phyloP scores from a whole-genome alignment of 2,329 filamentous ascomycete genomes.

The Akanthomyces muscarius region DNA sequence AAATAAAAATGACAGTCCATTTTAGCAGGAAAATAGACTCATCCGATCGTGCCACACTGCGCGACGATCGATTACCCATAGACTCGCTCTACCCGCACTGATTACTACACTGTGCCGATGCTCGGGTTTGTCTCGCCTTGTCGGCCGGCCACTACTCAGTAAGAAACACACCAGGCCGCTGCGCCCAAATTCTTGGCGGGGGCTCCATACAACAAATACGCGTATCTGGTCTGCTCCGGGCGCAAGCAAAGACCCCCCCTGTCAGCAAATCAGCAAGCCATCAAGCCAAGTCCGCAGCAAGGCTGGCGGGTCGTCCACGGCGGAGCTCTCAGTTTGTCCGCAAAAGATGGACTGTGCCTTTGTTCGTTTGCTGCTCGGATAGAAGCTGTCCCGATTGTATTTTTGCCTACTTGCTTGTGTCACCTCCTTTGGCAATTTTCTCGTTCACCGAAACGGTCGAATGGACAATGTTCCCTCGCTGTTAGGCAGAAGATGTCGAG shows the following conservation, averaged over 20 bases:
- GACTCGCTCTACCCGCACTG: background rate
- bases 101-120: too few relatives aligned
- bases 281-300: background rate
- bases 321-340: conserved; percentile 8
- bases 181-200: background rate
- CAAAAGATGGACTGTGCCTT: background rate
- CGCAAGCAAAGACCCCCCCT: background rate
- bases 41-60: background rate
- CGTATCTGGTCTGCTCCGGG: background rate
- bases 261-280: background rate
- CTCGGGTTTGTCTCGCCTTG: background rate
- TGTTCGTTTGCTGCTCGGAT: background rate
- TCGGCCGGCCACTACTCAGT: background rate
- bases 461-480: too few relatives aligned
- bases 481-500: too few relatives aligned
- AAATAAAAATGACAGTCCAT: too few relatives aligned
- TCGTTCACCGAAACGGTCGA: too few relatives aligned
- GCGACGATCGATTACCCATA: background rate
- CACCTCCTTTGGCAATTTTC: too few relatives aligned
- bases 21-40: background rate
- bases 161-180: background rate
- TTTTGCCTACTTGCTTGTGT: too few relatives aligned
- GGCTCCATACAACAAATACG: background rate
- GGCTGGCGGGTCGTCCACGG: background rate
- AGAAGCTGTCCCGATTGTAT: background rate